These are phyloP conservation scores for Fusarium penzigii DNA, from an alignment of 2,329 filamentous ascomycete genomes.

Conservation along the genomic window DNA sequence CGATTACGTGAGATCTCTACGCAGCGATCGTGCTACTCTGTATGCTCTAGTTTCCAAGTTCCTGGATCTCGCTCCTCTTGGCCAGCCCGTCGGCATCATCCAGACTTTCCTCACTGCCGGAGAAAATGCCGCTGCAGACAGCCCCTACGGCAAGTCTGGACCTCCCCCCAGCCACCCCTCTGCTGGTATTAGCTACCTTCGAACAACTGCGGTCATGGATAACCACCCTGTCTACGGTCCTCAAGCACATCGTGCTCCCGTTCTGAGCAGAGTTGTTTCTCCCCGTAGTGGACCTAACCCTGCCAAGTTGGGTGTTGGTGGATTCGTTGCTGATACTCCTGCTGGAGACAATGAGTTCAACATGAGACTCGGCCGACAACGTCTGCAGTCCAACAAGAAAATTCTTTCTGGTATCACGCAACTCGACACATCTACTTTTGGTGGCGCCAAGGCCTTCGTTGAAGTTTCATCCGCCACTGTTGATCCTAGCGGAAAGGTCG, in stretches of 20 bases:
- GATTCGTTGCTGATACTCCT: conserved; percentile 51
- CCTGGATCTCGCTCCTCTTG: conserved; percentile 61
- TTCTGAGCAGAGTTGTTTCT: conserved; percentile 52
- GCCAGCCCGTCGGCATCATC: conserved; percentile 31
- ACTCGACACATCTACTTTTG: conserved; percentile 49
- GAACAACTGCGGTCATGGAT: conserved; percentile 54
- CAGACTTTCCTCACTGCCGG: conserved; percentile 27
- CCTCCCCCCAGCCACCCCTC: conserved; percentile 64
- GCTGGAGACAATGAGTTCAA: conserved; percentile 46
- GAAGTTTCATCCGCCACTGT: conserved; percentile 45
- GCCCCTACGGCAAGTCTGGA: conserved; percentile 52
- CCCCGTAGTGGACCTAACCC: conserved; percentile 39
- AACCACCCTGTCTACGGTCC: conserved; percentile 65
- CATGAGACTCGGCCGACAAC: conserved; percentile 20
- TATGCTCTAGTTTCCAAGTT: conserved; percentile 60
- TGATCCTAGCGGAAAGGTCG: conserved; percentile 52
- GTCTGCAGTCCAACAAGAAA: conserved; percentile 20
- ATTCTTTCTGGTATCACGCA: conserved; percentile 38
- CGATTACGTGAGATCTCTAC: conserved; percentile 54
- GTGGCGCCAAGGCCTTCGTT: conserved; percentile 58
- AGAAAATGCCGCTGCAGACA: conserved; percentile 31
- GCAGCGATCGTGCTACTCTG: conserved; percentile 51
- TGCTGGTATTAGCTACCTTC: conserved; percentile 62
- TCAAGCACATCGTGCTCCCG: conserved; percentile 49
- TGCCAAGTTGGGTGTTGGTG: conserved; percentile 55